A percentile compares a stretch with the other conserved stretches of the same genome.
Evolutionary conservation across 495 filamentous ascomycete genomes (phyloP).

Genomic region (Podospora appendiculata): DNA sequence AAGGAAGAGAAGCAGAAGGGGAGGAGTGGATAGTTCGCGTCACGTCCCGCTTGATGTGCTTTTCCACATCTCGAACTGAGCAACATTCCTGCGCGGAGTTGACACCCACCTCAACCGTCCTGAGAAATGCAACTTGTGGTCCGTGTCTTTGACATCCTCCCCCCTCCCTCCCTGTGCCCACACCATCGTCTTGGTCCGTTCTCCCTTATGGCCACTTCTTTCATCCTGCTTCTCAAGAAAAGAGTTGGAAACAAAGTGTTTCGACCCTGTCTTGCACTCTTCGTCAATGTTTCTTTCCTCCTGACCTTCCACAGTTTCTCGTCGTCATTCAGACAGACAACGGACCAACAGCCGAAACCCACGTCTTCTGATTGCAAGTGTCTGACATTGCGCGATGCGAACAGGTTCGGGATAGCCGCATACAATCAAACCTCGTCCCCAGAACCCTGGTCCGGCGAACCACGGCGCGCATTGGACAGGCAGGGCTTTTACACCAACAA

Average conservation of each 20-base stretch:
- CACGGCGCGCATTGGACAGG: slow-evolving; percentile 6
- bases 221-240: slow-evolving; percentile 2
- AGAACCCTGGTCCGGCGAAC: slow-evolving; percentile 13
- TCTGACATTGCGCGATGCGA: slow-evolving; percentile 34
- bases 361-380: slow-evolving; percentile 31
- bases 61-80: slow-evolving; percentile 17
- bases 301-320: slow-evolving; percentile 1
- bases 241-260: slow-evolving; percentile 14
- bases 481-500: slow-evolving; percentile 6
- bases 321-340: slow-evolving; percentile 8
- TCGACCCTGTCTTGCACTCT: slow-evolving; percentile 19
- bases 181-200: slow-evolving; percentile 5
- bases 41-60: slow-evolving; percentile 5
- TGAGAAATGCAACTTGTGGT: slow-evolving; percentile 23
- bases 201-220: slow-evolving; percentile 2
- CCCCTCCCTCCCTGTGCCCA: slow-evolving; percentile 5
- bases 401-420: slow-evolving; percentile 46
- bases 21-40: slow-evolving; percentile 1
- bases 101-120: slow-evolving; percentile 14
- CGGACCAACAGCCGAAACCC: slow-evolving; percentile 31
- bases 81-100: slow-evolving; percentile 20
- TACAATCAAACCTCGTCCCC: slow-evolving; percentile 27
- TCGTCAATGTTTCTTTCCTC: slow-evolving; percentile 4
- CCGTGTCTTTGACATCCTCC: slow-evolving; percentile 12
- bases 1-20: slow-evolving; percentile 2